Evolutionary conservation across 2,329 filamentous ascomycete genomes (phyloP), one percentile per base, ranked within the genome.

Genomic region (Talaromyces sp.): DNA sequence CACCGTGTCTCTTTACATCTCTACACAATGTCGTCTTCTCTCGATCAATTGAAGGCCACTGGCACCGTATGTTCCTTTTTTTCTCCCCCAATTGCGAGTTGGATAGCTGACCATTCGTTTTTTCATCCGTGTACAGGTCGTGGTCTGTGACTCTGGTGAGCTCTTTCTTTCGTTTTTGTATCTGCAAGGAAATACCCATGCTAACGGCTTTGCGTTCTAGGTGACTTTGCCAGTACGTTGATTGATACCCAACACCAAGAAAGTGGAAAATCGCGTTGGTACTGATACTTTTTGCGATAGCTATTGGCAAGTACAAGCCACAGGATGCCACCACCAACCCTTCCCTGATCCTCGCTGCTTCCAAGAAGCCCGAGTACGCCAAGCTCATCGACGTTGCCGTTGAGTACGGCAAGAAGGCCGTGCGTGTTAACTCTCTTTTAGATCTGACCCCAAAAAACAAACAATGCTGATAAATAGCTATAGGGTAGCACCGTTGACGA

Each of bases 251-350:
- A n/a, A n/a, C n/a, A n/a, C n/a, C 3, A 12, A 10, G 18, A 28
- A 36, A 27, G 14, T 23, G 53, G 16, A 56, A 30, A 28, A 23
- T 56, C 34, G n/a, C 33, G 42, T 50, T 53, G 50, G 30, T 57
- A 63, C 28, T 31, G 34, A 57, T 50, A 18, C 33, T 47, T n/a
- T n/a, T 23, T 47, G 47, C 79, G 69, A 78, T 82, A 87, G 93
- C 93, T 80, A 99, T 99, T 79, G 93, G 85, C 85, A 97, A 98
- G 85, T 99, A 99, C 89, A 96, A 96, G 88, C 95, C 95, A 68
- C 93, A 99, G 86, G 95, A 99, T 91, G 95, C 95, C 76, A 99
- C 95, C 79, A 99, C 95, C 84, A 99, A 99, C 88, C 95, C 95
- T 64, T 98, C 95, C 67, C 86, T 99, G 78, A 98, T 99, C 81